Evolutionary conservation across 306 rosid genomes (phyloP).

Genomic region (Pterocarpus macrocarpus): DNA sequence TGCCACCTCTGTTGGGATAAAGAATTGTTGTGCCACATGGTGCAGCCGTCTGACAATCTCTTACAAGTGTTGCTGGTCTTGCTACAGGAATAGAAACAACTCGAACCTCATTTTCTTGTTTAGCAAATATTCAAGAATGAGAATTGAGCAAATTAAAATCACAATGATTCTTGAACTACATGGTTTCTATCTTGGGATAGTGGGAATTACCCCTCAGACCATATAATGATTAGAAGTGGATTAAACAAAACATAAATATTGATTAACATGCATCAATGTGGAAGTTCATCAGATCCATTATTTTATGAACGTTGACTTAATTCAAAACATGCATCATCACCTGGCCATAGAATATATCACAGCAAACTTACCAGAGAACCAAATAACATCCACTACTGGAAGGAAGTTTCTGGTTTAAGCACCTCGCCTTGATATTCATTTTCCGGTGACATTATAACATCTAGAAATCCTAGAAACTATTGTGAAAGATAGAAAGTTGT

Average conservation of each 20-base stretch:
- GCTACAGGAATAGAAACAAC: constrained; percentile 39
- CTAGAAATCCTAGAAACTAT: neutral
- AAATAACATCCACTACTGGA: constrained; percentile 23
- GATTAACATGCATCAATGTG: constrained; percentile 9
- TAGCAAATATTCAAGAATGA: neutral
- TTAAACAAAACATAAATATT: neutral
- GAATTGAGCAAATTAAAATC: neutral
- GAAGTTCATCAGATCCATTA: constrained; percentile 28
- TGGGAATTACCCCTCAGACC: constrained; percentile 6
- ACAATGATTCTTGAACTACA: neutral
- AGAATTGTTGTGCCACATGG: constrained; percentile 54
- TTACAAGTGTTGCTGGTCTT: constrained; percentile 53
- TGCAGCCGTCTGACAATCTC: constrained; percentile 57
- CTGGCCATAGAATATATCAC: neutral
- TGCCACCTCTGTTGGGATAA: constrained; percentile 58
- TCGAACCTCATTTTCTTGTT: constrained; percentile 10
- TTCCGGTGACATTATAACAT: neutral
- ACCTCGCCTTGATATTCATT: neutral
- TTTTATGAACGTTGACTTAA: neutral
- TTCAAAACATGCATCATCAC: neutral
- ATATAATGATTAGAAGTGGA: constrained; percentile 8
- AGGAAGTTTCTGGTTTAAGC: constrained; percentile 13
- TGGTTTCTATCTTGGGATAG: constrained; percentile 7
- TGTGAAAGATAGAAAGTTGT: neutral
- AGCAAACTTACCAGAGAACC: neutral